Percentiles rank a stretch among this genome's conserved stretches.
These are phyloP conservation scores for Fusarium sororula DNA, from an alignment of 2,329 filamentous ascomycete species.

Conservation along the genomic window DNA sequence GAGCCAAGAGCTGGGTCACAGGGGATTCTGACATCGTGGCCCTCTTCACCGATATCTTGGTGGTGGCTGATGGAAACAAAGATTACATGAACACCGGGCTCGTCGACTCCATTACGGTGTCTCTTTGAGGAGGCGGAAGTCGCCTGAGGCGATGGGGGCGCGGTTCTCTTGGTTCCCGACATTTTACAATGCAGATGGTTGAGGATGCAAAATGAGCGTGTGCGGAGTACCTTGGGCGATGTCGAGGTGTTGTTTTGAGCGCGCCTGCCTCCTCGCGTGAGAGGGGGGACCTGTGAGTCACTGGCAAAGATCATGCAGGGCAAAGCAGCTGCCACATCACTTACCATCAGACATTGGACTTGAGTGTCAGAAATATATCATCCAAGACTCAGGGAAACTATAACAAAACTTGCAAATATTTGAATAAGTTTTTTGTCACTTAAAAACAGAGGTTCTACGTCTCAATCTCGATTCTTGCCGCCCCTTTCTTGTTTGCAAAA, in stretches of 20 bases:
- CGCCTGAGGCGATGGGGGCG: neutral
- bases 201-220: neutral
- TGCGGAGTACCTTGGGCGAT: neutral
- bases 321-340: neutral
- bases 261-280: neutral
- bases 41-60: neutral
- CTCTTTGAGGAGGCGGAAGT: neutral
- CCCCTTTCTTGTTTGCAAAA: neutral
- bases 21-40: neutral
- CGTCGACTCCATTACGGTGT: too few species aligned
- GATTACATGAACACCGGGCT: neutral
- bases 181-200: neutral
- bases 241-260: neutral
- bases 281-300: neutral
- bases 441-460: neutral
- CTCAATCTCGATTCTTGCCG: neutral
- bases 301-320: neutral
- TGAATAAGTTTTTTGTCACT: neutral
- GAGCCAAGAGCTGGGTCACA: neutral
- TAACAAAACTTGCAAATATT: neutral
- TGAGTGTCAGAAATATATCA: neutral
- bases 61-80: neutral
- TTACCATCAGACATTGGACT: neutral
- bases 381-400: neutral
- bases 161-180: neutral